Evolutionary conservation across 2,329 filamentous ascomycete species (phyloP).

Genomic region (Aspergillus fructus): DNA sequence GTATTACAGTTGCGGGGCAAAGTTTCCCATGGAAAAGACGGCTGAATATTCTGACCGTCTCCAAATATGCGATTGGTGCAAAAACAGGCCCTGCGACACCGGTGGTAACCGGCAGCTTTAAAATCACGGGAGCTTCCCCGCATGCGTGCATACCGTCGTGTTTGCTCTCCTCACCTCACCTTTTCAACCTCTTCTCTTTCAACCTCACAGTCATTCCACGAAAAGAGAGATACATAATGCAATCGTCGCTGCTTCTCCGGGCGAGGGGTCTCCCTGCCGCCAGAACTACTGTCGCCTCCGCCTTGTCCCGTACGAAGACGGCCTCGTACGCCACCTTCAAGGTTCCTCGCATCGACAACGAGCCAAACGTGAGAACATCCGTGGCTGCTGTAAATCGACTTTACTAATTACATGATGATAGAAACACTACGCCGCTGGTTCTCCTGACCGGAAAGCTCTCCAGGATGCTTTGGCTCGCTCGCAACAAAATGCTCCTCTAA

Average conservation of each 20-base stretch:
- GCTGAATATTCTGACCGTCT: neutral
- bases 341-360: slow-evolving; percentile 81
- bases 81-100: neutral
- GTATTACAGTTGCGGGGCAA: neutral
- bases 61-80: neutral
- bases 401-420: slow-evolving; percentile 39
- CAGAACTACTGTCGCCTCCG: slow-evolving; percentile 20
- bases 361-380: slow-evolving; percentile 76
- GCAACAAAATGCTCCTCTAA: slow-evolving; percentile 67
- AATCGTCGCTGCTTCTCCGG: slow-evolving; percentile 29
- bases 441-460: slow-evolving; percentile 73
- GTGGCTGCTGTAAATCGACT: neutral
- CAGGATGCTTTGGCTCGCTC: slow-evolving; percentile 69
- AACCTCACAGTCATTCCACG: neutral
- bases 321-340: slow-evolving; percentile 79
- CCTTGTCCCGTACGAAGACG: slow-evolving; percentile 23
- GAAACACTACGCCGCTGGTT: slow-evolving; percentile 88
- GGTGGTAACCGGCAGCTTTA: slow-evolving; percentile 12
- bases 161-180: slow-evolving; percentile 14
- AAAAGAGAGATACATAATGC: slow-evolving; percentile 23
- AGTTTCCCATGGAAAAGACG: neutral
- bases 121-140: slow-evolving; percentile 27
- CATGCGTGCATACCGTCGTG: slow-evolving; percentile 15
- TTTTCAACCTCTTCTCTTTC: neutral
- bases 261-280: slow-evolving; percentile 25